Conservation (phyloP, 2,329 filamentous ascomycete species). For the Ophiocordyceps australis region DNA sequence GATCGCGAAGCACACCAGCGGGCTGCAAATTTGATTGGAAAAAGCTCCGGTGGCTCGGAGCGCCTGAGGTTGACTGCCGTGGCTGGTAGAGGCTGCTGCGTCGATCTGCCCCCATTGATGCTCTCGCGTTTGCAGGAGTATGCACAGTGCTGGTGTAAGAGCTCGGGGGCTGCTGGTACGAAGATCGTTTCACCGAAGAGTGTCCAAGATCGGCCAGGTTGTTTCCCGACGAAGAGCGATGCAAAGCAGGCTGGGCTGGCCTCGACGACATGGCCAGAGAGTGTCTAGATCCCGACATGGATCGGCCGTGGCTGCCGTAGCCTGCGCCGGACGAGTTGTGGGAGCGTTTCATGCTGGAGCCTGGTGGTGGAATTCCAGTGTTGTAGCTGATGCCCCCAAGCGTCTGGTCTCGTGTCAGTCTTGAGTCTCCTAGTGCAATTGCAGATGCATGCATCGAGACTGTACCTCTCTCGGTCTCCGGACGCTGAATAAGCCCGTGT, state of each 20-base stretch:
- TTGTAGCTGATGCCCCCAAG: slow-evolving; percentile 71
- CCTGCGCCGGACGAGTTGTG: slow-evolving; percentile 58
- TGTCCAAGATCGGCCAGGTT: slow-evolving; percentile 67
- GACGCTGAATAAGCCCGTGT: slow-evolving; percentile 76
- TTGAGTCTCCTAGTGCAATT: slow-evolving; percentile 1
- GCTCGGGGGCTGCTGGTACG: slow-evolving; percentile 57
- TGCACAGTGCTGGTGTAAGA: slow-evolving; percentile 5
- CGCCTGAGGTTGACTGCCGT: slow-evolving; percentile 49
- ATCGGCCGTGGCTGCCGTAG: slow-evolving; percentile 55
- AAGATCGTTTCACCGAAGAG: slow-evolving; percentile 71
- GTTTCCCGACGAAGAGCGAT: slow-evolving; percentile 64
- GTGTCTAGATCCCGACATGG: slow-evolving; percentile 66
- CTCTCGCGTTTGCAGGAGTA: slow-evolving; percentile 36
- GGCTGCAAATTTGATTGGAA: slow-evolving; percentile 74
- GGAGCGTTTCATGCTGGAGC: slow-evolving; percentile 85
- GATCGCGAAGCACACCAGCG: slow-evolving; percentile 71
- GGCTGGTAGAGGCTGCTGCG: slow-evolving; percentile 69
- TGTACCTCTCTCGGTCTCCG: slow-evolving; percentile 79
- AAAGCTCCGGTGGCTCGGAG: slow-evolving; percentile 76
- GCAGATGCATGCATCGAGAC: background rate
- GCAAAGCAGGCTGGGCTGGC: slow-evolving; percentile 74
- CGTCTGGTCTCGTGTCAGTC: slow-evolving; percentile 38
- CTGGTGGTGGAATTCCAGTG: slow-evolving; percentile 73
- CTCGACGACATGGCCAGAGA: slow-evolving; percentile 72
- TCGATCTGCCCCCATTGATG: slow-evolving; percentile 31